Base-by-base conservation (phyloP, 169 alveolate species). In the Plasmodium vinckei region DNA sequence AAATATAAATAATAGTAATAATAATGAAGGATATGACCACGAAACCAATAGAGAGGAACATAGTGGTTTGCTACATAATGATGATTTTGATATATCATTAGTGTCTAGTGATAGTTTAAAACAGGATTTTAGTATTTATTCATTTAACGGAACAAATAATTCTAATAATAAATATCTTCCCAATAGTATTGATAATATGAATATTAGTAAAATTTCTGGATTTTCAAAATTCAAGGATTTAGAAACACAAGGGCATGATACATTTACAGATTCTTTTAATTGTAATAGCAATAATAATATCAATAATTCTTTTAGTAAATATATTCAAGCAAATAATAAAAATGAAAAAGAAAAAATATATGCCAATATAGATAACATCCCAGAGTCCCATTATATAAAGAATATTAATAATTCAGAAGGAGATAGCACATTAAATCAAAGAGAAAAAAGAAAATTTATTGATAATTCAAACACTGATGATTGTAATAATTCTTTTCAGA, bases 51-150 rank as follows among this genome's bases (percentile, higher is more conserved):
- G 17, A 47, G 21, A 7, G 42, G 42, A 33, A 33, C 1, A 33
- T 33, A 33, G 7, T 33, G 65, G 53, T 15, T 47, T 17, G 21
- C 10, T 21, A 57, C 42, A 57, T 42, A 51, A 63, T 39, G 27
- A 13, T 6, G 33, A 61, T 44, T 39, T 77, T 19, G 88, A 77
- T 44, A 19, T 63, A 25, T 64, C 88, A 1, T 13, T 77, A 23
- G 9, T 64, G 21, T 51, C 88, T 7, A 15, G 69, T 25, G 77
- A 63, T 19, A 57, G 63, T 56, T 69, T 77, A 6, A 77, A 64
- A 56, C 53, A 64, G 51, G 88, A 63, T 49, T 77, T 63, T 49
- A 77, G 77, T 39, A 63, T 77, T 17, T 61, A 47, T 68, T 77
- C 77, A 13, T 69, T 63, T 21, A 49, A 65, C 9, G 88, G 65